Evolutionary conservation across 2,329 filamentous ascomycete species (phyloP).

Genomic region (Clarireedia homoeocarpa): DNA sequence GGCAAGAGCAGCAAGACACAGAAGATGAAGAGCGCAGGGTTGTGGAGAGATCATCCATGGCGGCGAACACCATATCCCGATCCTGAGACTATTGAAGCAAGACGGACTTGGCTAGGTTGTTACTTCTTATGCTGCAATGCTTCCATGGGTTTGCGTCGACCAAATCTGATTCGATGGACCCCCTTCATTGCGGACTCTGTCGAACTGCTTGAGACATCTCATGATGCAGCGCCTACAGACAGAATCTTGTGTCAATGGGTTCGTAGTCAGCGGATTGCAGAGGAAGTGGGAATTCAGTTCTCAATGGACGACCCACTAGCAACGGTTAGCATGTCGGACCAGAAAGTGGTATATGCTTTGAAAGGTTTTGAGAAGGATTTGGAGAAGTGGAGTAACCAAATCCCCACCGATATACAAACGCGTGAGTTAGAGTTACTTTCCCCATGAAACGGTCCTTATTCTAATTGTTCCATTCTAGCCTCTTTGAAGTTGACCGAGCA

Average conservation of each 20-base stretch:
- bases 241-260: constrained; percentile 35
- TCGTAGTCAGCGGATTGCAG: constrained; percentile 40
- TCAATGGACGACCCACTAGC: constrained; percentile 38
- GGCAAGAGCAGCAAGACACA: constrained; percentile 25
- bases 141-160: constrained; percentile 36
- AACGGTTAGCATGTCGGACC: constrained; percentile 43
- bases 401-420: constrained; percentile 31
- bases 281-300: constrained; percentile 48
- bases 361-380: constrained; percentile 48
- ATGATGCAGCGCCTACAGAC: constrained; percentile 35
- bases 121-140: constrained; percentile 34
- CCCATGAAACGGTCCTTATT: not conserved
- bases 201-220: constrained; percentile 34
- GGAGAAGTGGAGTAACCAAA: constrained; percentile 37
- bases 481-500: constrained; percentile 43
- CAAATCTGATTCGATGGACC: constrained; percentile 37
- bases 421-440: constrained; percentile 20
- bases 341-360: constrained; percentile 45
- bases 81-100: constrained; percentile 28
- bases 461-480: constrained; percentile 28
- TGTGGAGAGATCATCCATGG: constrained; percentile 36
- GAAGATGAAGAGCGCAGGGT: constrained; percentile 32
- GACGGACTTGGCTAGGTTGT: constrained; percentile 29
- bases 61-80: constrained; percentile 32
- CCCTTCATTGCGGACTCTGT: constrained; percentile 38